Evolutionary conservation across 768 basidiomycete species (phyloP), one percentile per base, ranked within the genome.

Genomic region (Leccinum fibrillosum): DNA sequence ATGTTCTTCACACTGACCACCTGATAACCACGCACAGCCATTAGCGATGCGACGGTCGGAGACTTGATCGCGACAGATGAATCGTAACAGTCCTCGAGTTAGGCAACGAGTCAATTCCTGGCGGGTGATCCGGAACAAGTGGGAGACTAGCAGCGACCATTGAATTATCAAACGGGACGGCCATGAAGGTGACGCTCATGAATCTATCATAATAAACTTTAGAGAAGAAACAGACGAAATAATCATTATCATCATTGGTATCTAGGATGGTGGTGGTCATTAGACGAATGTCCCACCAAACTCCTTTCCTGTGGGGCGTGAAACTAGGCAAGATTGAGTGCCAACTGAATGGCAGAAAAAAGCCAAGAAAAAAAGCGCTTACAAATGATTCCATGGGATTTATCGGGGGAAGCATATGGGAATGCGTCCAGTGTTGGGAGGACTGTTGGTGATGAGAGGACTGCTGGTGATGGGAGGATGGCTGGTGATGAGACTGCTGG

Each of bases 341-440:
- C 58, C 45, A 47, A 53, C 25, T 25, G 23, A 62, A 55, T 49
- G 19, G 12, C 4, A 53, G 23, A 49, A 57, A 50, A 47, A 35
- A 2, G n/a, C 26, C 9, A 26, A 19, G 49, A 53, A 34, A 42
- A 52, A 13, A 49, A 53, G 23, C 5, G 75, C 86, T 76, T 72
- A 91, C 89, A 70, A 83, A 90, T 56, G 86, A 71, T 49, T 89
- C 85, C 68, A 86, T 77, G 13, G 81, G 76, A 63, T 86, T 81
- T 52, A 80, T 63, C 19, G 81, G 76, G 26, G 77, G 69, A 55
- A 78, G 65, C 59, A 80, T 68, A 17, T 72, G 71, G 39, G 79
- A 67, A n/a, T 80, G 75, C 52, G 76, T 75, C 86, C 86, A 88
- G 53, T 85, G 83, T 51, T 76, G 75, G 10, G 55, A 15, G 4